Base-by-base conservation (phyloP, 139 green algal genomes). In the Coelastrella sp. region DNA sequence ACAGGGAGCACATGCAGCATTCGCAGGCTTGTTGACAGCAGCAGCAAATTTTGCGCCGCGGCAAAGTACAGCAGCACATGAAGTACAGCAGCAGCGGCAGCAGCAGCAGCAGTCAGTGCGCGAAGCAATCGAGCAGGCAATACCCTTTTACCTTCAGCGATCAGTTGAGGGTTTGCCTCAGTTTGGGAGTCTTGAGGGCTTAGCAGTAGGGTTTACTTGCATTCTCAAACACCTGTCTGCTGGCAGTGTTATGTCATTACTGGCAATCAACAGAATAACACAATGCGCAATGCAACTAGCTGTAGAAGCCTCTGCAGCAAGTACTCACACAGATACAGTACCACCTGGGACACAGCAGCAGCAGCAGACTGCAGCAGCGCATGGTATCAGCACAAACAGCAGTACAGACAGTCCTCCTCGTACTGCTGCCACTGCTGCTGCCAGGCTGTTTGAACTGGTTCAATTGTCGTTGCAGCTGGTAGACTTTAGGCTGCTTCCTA, bases 391-490 rank as follows among this genome's bases (percentile, higher is more conserved):
- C 23, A 25, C 21, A n/a, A 5, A 30, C 35, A 53, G 67, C 67
- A 76, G 11, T 15, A 6, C 62, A 40, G 62, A 64, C n/a, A n/a
- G n/a, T n/a, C n/a, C n/a, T n/a, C n/a, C n/a, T n/a, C n/a, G n/a
- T n/a, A 53, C 8, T 69, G 32, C n/a, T 40, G 32, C 34, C 53
- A 53, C n/a, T 35, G 75, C 53, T 41, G 37, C 53, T 38, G 19
- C 43, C 34, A 71, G 45, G 53, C 53, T 82, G 53, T 82, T 82
- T 82, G 75, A 82, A 13, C 21, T 82, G 35, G 7, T 82, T 34
- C 53, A 59, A 23, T 13, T 71, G 75, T 41, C 51, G 7, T 6
- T 82, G 32, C 53, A 82, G 53, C 30, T 71, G 4, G 53, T 51
- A 19, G 75, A 82, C 48, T 69, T 40, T n/a, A 25, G 34, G 53